Evolutionary conservation across 306 rosid species (phyloP).

Genomic region (Fagus sylvatica): DNA sequence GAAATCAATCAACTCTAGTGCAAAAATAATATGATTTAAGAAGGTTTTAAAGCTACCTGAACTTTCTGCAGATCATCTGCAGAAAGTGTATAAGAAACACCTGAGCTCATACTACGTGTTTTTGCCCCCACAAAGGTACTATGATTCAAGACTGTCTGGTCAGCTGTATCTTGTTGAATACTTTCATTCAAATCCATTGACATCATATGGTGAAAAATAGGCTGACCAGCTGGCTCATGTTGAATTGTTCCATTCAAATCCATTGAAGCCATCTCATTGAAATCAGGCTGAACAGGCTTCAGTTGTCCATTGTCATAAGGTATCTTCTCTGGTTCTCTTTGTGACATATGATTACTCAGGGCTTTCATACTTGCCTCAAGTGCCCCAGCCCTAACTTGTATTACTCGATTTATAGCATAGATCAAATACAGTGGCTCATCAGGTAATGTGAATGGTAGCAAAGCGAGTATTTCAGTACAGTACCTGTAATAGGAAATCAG

Average conservation of each 20-base stretch:
- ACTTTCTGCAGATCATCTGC: constrained; percentile 67
- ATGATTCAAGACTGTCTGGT: constrained; percentile 38
- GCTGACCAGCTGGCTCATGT: constrained; percentile 38
- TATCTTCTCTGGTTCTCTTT: constrained; percentile 39
- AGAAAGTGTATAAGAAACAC: constrained; percentile 46
- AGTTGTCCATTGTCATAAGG: constrained; percentile 63
- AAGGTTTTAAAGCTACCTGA: constrained; percentile 55
- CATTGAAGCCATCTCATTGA: constrained; percentile 33
- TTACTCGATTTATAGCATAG: constrained; percentile 80
- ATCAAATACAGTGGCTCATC: constrained; percentile 96
- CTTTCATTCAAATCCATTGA: constrained; percentile 73
- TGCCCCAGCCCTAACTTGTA: constrained; percentile 87
- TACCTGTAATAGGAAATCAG: constrained; percentile 56
- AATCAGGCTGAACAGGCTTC: constrained; percentile 30
- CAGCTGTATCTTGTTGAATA: constrained; percentile 48
- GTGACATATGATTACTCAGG: constrained; percentile 62
- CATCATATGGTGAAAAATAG: constrained; percentile 33
- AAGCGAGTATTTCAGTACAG: constrained; percentile 89
- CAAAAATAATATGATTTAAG: background rate
- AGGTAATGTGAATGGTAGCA: constrained; percentile 77
- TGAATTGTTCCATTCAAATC: constrained; percentile 58
- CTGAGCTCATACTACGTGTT: constrained; percentile 28
- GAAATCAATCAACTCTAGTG: constrained; percentile 7
- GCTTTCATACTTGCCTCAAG: constrained; percentile 89
- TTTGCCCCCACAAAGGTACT: constrained; percentile 38